These are phyloP conservation scores for Lasiodiplodia sp. DNA, from an alignment of 2,329 filamentous ascomycete species.

Conservation along the genomic window DNA sequence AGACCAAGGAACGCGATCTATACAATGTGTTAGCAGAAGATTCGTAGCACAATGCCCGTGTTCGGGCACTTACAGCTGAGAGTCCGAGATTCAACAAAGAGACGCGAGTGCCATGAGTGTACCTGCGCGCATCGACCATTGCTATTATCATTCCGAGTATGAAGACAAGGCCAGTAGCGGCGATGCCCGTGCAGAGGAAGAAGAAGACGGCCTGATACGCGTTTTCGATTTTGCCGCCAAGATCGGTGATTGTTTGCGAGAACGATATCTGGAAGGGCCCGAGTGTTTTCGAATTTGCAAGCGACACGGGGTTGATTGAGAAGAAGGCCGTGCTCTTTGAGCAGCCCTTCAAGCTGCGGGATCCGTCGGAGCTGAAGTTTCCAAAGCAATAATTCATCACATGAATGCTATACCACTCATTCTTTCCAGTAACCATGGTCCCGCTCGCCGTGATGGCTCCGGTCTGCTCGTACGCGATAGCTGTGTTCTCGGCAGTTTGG, in stretches of 20 bases:
- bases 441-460: slow-evolving; percentile 41
- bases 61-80: slow-evolving; percentile 4
- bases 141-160: slow-evolving; percentile 55
- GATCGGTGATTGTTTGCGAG: slow-evolving; percentile 32
- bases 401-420: slow-evolving; percentile 64
- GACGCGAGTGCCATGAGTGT: slow-evolving; percentile 50
- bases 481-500: slow-evolving; percentile 33
- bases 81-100: slow-evolving; percentile 55
- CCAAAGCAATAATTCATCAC: slow-evolving; percentile 62
- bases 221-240: slow-evolving; percentile 11
- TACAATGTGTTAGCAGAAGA: not conserved
- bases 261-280: slow-evolving; percentile 50
- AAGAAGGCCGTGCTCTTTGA: slow-evolving; percentile 58
- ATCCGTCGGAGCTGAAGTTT: slow-evolving; percentile 43
- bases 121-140: slow-evolving; percentile 49
- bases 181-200: slow-evolving; percentile 62
- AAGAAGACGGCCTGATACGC: slow-evolving; percentile 54
- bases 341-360: slow-evolving; percentile 58
- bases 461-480: slow-evolving; percentile 35
- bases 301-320: slow-evolving; percentile 58
- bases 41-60: not conserved
- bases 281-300: slow-evolving; percentile 54
- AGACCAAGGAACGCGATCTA: slow-evolving; percentile 59
- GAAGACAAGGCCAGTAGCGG: slow-evolving; percentile 42
- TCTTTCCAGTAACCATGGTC: slow-evolving; percentile 58